These are phyloP conservation scores for Diaporthe sp. DNA, from an alignment of 2,329 filamentous ascomycete genomes.

Conservation along the genomic window DNA sequence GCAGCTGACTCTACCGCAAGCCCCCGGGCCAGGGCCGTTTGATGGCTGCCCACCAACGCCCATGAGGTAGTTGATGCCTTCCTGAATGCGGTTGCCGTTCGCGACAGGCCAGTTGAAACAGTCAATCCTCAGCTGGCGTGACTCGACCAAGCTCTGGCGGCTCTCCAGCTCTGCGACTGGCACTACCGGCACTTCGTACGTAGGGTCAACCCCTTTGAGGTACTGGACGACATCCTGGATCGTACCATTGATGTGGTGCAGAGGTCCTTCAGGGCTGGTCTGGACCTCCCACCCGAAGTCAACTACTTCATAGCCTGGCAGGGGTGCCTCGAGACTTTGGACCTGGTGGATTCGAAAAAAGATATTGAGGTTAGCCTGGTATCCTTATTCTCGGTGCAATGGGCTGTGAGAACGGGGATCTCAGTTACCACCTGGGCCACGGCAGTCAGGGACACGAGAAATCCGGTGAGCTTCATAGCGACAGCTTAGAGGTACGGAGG, in stretches of 20 bases:
- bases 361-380: not conserved
- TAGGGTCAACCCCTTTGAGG: not conserved
- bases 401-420: not conserved
- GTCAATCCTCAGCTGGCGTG: not conserved
- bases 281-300: not conserved
- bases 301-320: not conserved
- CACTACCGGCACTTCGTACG: not conserved
- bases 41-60: not conserved
- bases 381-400: not conserved
- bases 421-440: not conserved
- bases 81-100: not conserved
- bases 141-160: not conserved
- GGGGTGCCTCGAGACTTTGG: not conserved
- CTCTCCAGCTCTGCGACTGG: not conserved
- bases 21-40: conserved; percentile 16
- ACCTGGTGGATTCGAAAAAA: not conserved
- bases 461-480: not conserved
- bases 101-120: not conserved
- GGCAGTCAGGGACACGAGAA: not conserved
- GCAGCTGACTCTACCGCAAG: conserved; percentile 14
- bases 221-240: not conserved
- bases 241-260: not conserved
- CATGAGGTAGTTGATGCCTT: not conserved
- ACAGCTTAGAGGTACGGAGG: not conserved
- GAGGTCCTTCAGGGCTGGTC: not conserved